Evolutionary conservation across 73 alveolate genomes (phyloP).

Genomic region (Symbiodinium natans): DNA sequence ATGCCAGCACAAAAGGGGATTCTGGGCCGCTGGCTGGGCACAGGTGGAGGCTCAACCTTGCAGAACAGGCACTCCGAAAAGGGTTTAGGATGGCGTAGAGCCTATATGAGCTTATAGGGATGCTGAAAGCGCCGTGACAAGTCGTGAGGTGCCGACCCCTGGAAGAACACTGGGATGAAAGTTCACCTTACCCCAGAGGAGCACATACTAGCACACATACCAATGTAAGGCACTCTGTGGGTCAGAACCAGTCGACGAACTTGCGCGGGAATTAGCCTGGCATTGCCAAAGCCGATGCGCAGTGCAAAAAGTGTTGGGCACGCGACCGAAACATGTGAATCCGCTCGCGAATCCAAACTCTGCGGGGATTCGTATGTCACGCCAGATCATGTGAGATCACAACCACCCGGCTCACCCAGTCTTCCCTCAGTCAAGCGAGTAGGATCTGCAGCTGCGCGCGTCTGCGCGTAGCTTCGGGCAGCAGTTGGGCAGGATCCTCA

Average conservation of each 20-base stretch:
- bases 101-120: too few relatives aligned
- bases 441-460: constrained; percentile 50
- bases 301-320: too few relatives aligned
- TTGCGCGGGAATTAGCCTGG: constrained; percentile 63
- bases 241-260: constrained; percentile 36
- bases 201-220: neutral
- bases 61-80: neutral
- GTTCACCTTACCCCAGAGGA: constrained; percentile 10
- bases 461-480: constrained; percentile 88
- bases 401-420: too few relatives aligned
- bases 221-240: neutral
- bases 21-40: neutral
- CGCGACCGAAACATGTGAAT: too few relatives aligned
- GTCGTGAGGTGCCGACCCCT: constrained; percentile 5
- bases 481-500: constrained; percentile 84
- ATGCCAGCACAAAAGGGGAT: neutral
- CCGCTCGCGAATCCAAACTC: too few relatives aligned
- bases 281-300: too few relatives aligned
- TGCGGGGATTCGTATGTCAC: too few relatives aligned
- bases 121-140: too few relatives aligned
- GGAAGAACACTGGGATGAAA: constrained; percentile 84
- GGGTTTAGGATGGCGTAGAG: too few relatives aligned
- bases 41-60: neutral
- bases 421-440: too few relatives aligned
- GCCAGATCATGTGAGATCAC: too few relatives aligned